Evolutionary conservation across 2,329 filamentous ascomycete species (phyloP), one percentile per base, ranked within the genome.

Genomic region (Nemania serpens): DNA sequence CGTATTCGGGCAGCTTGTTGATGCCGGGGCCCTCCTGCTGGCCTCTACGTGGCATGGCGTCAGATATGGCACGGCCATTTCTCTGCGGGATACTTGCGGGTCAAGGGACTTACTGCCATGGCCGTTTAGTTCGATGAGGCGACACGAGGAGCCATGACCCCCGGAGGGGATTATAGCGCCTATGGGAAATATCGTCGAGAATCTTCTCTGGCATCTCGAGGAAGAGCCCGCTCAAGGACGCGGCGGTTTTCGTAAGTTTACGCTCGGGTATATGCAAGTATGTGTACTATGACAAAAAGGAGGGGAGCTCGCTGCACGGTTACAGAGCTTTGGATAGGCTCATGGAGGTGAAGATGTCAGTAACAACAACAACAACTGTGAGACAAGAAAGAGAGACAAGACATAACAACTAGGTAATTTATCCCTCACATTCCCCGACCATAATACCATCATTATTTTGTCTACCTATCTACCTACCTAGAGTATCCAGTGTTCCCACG

Each of bases 151-250:
- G 84, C 90, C 93, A 96, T 64, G 90, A 92, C 63, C 91, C 93
- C 67, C 91, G 89, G 64, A 99, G 83, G 55, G 92, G 91, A 75
- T 99, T 99, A 77, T 90, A 98, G 75, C 95, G 89, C 71, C 95
- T 85, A 75, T 99, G 95, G 43, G 95, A 97, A 71, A 99, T 98
- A 76, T 99, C 94, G 81, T 98, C 88, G 52, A 99, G 87, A 51
- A 94, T 87, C 66, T 86, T 83, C 73, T 90, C 88, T 9, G 86
- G 84, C 90, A 93, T 93, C 48, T 64, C 77, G 45, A 13, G 41
- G 22, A n/a, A n/a, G 43, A n/a, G 39, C 20, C 12, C 20, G 48
- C 29, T 7, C 5, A 37, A 29, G 11, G 39, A 7, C 15, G 20
- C 11, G 7, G 9, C 9, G 39, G 12, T 34, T 50, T 39, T 17